Evolutionary conservation across 2,329 filamentous ascomycete species (phyloP).

Genomic region (Cryoendolithus antarcticus): DNA sequence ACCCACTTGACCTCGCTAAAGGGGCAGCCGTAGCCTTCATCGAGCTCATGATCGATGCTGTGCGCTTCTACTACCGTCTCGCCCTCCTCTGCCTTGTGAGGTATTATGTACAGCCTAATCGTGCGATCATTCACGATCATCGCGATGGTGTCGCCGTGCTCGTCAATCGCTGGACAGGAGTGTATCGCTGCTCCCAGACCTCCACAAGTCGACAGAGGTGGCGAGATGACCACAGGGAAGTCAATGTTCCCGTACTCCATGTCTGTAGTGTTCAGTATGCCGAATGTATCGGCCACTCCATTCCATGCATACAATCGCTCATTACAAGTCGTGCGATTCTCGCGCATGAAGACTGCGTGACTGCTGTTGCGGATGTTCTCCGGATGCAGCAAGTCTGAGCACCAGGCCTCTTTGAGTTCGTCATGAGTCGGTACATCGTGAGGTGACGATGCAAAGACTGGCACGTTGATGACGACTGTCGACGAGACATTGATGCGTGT

Average conservation of each 20-base stretch:
- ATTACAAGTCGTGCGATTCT: constrained; percentile 17
- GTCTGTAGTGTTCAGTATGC: constrained; percentile 22
- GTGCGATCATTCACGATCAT: constrained; percentile 28
- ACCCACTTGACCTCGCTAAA: constrained; percentile 26
- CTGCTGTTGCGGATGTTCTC: constrained; percentile 27
- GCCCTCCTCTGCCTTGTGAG: constrained; percentile 16
- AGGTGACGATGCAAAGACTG: constrained; percentile 21
- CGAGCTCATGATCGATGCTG: constrained; percentile 26
- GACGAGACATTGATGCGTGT: constrained; percentile 24
- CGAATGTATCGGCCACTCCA: constrained; percentile 25
- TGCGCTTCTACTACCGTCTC: constrained; percentile 22
- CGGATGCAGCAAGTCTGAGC: constrained; percentile 24
- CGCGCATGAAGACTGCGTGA: constrained; percentile 25
- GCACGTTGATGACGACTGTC: constrained; percentile 24
- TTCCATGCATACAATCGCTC: constrained; percentile 27
- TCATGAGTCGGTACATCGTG: constrained; percentile 21
- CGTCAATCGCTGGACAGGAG: constrained; percentile 23
- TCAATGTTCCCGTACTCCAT: constrained; percentile 25
- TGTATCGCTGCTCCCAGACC: constrained; percentile 26
- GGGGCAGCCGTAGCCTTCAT: constrained; percentile 26
- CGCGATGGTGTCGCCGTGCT: constrained; percentile 24
- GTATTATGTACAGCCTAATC: constrained; percentile 24
- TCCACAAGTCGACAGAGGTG: constrained; percentile 24
- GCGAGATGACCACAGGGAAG: constrained; percentile 26
- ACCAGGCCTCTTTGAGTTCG: constrained; percentile 27